Conservation (phyloP, 2,329 filamentous ascomycete species). For the Fusarium foetens region DNA sequence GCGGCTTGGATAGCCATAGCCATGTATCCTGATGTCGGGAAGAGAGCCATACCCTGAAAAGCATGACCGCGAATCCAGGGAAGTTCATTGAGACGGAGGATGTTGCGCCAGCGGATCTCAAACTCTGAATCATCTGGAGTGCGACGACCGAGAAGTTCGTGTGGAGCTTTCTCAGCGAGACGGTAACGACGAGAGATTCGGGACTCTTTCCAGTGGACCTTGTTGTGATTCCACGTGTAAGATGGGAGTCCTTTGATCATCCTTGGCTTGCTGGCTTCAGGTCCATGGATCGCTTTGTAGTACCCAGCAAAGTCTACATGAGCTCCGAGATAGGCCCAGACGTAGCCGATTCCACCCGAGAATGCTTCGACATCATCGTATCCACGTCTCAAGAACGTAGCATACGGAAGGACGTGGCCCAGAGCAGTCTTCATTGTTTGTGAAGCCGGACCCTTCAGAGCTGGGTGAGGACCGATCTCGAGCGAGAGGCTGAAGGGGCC, state of each 20-base stretch:
- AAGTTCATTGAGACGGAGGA: background rate
- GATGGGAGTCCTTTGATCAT: background rate
- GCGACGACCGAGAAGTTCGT: background rate
- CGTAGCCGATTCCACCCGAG: background rate
- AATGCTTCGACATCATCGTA: background rate
- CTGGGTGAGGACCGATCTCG: background rate
- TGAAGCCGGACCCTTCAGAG: background rate
- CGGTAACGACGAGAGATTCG: background rate
- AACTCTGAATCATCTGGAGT: background rate
- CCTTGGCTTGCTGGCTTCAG: background rate
- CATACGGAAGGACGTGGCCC: background rate
- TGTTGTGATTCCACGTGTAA: background rate
- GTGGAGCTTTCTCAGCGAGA: background rate
- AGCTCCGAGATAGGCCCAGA: background rate
- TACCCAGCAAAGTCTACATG: background rate
- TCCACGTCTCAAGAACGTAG: background rate
- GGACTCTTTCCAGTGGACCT: background rate
- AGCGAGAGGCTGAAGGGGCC: background rate
- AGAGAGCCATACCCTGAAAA: background rate
- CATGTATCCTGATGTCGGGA: background rate
- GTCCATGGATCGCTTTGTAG: background rate
- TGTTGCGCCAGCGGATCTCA: background rate
- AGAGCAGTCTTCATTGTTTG: background rate
- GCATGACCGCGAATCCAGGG: background rate
- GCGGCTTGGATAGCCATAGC: background rate